Percentiles rank a stretch among this genome's conserved stretches.
Conservation (phyloP, 192 early-diverging fungal species). For the Geosiphon pyriformis region DNA sequence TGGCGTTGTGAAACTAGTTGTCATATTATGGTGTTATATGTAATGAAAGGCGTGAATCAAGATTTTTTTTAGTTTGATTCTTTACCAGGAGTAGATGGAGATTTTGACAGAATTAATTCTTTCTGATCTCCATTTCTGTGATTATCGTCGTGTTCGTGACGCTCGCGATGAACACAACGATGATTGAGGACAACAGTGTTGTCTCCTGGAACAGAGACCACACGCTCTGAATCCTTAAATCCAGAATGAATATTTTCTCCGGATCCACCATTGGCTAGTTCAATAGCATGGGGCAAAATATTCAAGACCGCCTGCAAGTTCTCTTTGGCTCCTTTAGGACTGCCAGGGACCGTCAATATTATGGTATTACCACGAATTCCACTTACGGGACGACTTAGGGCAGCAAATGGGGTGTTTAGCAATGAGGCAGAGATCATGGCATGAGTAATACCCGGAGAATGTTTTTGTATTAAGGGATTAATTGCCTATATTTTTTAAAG, state of each 20-base stretch:
- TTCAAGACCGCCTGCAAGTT: constrained; percentile 69
- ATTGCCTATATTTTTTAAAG: constrained; percentile 65
- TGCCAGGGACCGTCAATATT: constrained; percentile 86
- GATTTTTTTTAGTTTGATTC: background rate
- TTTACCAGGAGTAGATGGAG: constrained; percentile 33
- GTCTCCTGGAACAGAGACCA: constrained; percentile 30
- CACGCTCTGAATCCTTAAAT: constrained; percentile 33
- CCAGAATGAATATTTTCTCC: constrained; percentile 52
- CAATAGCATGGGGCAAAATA: constrained; percentile 80
- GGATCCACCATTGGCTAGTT: constrained; percentile 54
- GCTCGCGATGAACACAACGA: constrained; percentile 25
- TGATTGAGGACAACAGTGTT: constrained; percentile 14
- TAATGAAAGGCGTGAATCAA: background rate
- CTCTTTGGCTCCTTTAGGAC: constrained; percentile 78
- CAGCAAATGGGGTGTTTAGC: constrained; percentile 81
- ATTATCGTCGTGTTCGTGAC: background rate
- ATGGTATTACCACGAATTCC: constrained; percentile 58
- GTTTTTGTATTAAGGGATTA: constrained; percentile 59
- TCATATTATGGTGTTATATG: too few relatives aligned
- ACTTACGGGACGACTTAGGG: constrained; percentile 73
- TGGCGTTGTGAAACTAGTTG: constrained; percentile 62
- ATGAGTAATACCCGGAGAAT: constrained; percentile 69
- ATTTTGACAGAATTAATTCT: constrained; percentile 27
- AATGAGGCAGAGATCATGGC: constrained; percentile 74
- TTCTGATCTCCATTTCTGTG: background rate